Conservation (phyloP, 495 filamentous ascomycete species). For the Neurospora sp. region DNA sequence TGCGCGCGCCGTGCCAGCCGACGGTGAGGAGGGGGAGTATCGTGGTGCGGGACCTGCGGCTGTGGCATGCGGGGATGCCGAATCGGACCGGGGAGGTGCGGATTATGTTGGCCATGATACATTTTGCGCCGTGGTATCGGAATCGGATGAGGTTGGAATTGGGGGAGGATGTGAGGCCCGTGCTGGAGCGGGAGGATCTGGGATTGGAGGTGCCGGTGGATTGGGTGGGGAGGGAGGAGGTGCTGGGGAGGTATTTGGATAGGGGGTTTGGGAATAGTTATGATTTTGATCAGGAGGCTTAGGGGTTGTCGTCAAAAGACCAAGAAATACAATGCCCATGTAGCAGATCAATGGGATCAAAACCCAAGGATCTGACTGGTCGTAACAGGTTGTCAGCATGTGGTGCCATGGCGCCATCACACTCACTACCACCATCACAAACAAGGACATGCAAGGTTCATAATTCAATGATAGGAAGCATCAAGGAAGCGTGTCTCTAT, state of each 20-base stretch:
- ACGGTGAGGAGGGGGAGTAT: slow-evolving; percentile 41
- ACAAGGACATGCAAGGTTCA: too few species aligned
- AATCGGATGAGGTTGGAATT: slow-evolving; percentile 43
- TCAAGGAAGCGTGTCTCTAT: too few species aligned
- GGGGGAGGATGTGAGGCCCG: slow-evolving; percentile 29
- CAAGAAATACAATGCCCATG: too few species aligned
- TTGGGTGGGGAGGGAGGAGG: slow-evolving; percentile 27
- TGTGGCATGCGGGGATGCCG: slow-evolving; percentile 54
- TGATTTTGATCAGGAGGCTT: slow-evolving; percentile 32
- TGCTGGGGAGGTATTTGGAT: slow-evolving; percentile 29
- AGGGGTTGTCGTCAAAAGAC: not conserved
- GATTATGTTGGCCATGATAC: slow-evolving; percentile 50
- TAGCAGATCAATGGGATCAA: too few species aligned
- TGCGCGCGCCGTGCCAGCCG: slow-evolving; percentile 39
- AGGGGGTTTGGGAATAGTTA: slow-evolving; percentile 40
- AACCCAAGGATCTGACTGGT: too few species aligned
- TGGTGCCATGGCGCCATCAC: too few species aligned
- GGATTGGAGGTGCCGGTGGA: slow-evolving; percentile 35
- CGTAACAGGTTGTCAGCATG: too few species aligned
- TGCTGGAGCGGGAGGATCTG: slow-evolving; percentile 22
- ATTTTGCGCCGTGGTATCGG: slow-evolving; percentile 13
- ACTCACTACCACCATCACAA: too few species aligned
- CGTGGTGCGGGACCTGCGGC: slow-evolving; percentile 43
- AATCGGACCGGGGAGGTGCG: slow-evolving; percentile 38
- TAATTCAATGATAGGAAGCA: too few species aligned